These are phyloP conservation scores for Aspergillus spinulosporus DNA, from an alignment of 2,329 filamentous ascomycete genomes.

Conservation along the genomic window DNA sequence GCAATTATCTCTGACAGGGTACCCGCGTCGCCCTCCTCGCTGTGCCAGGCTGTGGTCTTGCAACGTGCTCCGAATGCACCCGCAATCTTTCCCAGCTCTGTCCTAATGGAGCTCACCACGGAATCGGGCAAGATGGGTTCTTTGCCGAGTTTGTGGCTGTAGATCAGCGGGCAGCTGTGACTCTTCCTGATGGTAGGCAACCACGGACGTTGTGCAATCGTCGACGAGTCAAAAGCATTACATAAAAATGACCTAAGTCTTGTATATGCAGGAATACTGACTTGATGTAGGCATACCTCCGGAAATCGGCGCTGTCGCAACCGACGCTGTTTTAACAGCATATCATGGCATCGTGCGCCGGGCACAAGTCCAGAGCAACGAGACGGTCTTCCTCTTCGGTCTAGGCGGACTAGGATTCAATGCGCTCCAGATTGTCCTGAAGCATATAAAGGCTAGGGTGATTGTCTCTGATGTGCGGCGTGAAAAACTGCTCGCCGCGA, in stretches of 20 bases:
- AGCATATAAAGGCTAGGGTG: conserved; percentile 50
- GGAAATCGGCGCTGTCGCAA: conserved; percentile 41
- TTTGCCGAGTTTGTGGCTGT: conserved; percentile 43
- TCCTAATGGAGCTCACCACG: conserved; percentile 39
- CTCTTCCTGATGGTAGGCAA: conserved; percentile 17
- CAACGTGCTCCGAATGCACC: conserved; percentile 42
- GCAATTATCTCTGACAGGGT: not conserved
- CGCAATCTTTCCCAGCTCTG: conserved; percentile 38
- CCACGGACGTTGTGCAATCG: too few species aligned
- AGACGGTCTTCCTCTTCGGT: conserved; percentile 45
- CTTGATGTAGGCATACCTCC: conserved; percentile 18
- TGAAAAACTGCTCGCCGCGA: conserved; percentile 32
- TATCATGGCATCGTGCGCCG: conserved; percentile 44
- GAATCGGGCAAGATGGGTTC: conserved; percentile 48
- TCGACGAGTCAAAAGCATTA: too few species aligned
- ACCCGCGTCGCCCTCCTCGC: conserved; percentile 15
- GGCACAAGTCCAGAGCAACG: conserved; percentile 36
- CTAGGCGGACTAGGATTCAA: conserved; percentile 47
- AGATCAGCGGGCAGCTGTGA: conserved; percentile 27
- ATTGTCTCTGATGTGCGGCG: conserved; percentile 39
- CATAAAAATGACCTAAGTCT: too few species aligned
- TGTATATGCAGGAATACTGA: not conserved
- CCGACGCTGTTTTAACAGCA: conserved; percentile 45
- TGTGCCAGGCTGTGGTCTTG: conserved; percentile 30
- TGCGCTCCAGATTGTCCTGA: conserved; percentile 44